Conservation (phyloP, 768 basidiomycete species). For the Pleurotus citrinopileatus region DNA sequence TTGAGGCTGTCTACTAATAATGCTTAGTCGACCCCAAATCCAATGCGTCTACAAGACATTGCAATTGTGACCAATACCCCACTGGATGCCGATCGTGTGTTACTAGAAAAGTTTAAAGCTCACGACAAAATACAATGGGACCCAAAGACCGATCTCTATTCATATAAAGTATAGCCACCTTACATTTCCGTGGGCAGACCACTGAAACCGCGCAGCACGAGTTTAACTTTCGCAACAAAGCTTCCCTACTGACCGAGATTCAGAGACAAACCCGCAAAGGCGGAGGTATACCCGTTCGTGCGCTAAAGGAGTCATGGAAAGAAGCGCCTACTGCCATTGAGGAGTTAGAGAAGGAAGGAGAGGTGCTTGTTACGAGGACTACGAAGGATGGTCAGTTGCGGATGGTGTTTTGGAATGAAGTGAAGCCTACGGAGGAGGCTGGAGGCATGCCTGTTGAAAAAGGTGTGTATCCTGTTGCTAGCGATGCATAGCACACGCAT, state of each 20-base stretch:
- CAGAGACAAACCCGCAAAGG: slow-evolving; percentile 82
- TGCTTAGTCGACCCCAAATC: slow-evolving; percentile 62
- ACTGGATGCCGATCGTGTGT: slow-evolving; percentile 62
- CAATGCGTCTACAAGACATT: slow-evolving; percentile 86
- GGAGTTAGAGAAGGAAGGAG: slow-evolving; percentile 86
- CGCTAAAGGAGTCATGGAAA: slow-evolving; percentile 89
- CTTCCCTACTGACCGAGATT: slow-evolving; percentile 79
- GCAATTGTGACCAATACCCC: slow-evolving; percentile 80
- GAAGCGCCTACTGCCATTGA: slow-evolving; percentile 81
- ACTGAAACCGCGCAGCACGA: slow-evolving; percentile 59
- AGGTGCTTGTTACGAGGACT: slow-evolving; percentile 85
- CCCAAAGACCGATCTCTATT: slow-evolving; percentile 80
- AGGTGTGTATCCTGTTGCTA: slow-evolving; percentile 43
- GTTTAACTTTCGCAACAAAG: slow-evolving; percentile 82
- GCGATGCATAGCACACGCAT: neutral
- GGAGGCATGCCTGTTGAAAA: slow-evolving; percentile 77
- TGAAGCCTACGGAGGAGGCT: slow-evolving; percentile 70
- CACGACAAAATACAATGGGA: slow-evolving; percentile 83
- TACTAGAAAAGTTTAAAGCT: slow-evolving; percentile 77
- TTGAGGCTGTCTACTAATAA: slow-evolving; percentile 8
- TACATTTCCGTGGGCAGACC: neutral
- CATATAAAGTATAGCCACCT: slow-evolving; percentile 68
- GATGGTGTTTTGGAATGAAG: slow-evolving; percentile 90
- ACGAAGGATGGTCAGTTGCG: slow-evolving; percentile 78
- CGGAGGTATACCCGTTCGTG: slow-evolving; percentile 80